Base-by-base conservation (phyloP, 1,139 yeast genomes). In the Arxiozyma heterogenica region DNA sequence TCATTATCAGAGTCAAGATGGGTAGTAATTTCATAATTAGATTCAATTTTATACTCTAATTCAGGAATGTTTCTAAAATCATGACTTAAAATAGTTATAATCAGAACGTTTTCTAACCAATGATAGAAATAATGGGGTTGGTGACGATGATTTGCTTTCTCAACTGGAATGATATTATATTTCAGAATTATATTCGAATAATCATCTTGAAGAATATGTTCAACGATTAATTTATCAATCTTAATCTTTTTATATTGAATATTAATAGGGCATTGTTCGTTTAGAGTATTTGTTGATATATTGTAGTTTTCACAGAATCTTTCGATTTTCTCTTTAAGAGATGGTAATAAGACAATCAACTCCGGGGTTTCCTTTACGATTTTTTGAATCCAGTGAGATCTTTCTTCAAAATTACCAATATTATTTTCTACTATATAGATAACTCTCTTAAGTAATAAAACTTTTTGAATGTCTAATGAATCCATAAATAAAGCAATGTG, bases 21-120 rank as follows among this genome's bases (percentile, higher is more conserved):
- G n/a, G 1, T 25, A 7, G 22, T 22, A 20, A 27, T 49, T 20
- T n/a, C 49, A 20, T 43, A 38, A n/a, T 50, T 47, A 39, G 52
- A 47, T 17, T 53, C 47, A 15, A 63, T 25, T 45, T 63, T 57
- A 42, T 61, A 57, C 21, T 62, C 64, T 5, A 66, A 42, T 49
- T 64, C 67, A 42, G 63, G 63, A 17, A 64, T 38, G 20, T 54
- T 58, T 23, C 58, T 59, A 51, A 57, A 64, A 45, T 62, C 58
- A 27, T 55, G 51, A 2, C 58, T 41, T n/a, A 64, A 49, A 22
- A 66, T 44, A 42, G 59, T 50, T 11, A 63, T 12, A 43, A 61
- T 56, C 0, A 57, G 54, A 9, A 60, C 54, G 9, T 44, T 44
- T 44, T 64, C 65, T 34, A 63, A 45, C 22, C 56, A 58, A 43